Evolutionary conservation across 768 basidiomycete species (phyloP), one percentile per base, ranked within the genome.

Genomic region (Pleurotus djamor): DNA sequence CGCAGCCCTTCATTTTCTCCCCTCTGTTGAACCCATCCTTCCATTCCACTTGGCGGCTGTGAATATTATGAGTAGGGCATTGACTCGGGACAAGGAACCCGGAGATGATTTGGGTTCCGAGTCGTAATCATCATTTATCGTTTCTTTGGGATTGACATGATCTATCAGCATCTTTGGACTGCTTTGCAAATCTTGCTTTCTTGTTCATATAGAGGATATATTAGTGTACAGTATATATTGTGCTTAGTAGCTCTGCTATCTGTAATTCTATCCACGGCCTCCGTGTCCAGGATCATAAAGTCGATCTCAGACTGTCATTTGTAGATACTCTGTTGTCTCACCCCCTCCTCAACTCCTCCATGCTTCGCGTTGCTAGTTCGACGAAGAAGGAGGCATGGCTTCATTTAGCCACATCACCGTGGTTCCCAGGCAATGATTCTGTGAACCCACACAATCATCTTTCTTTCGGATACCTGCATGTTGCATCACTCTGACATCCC

Each of bases 11-110:
- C 68, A 81, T 49, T 84, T 80, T 80, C 76, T 76, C 61, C 72
- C 83, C 49, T 76, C 72, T 33, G 77, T 74, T 56, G 79, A 83
- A 65, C 77, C 83, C 8, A 73, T 76, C 41, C 69, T 94, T 54
- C 92, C 91, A 10, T 84, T 88, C 67, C 91, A 94, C 66, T 76
- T 93, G 37, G 86, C 84, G 34, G 89, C 89, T 13, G 77, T 91
- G 28, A 85, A 90, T 59, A 77, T 78, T 16, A 89, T 91, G 83
- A 71, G 73, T 37, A 69, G 70, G 48, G 78, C 77, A 14, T 66
- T 81, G 52, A 74, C 72, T 48, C 70, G 71, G 13, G 77, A 77
- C 55, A 71, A 57, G 52, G 66, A 61, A 7, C 37, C 38, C 21
- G 60, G 55, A 13, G 36, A 62, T 36, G 59, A 63, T 62, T 28